A percentile compares a stretch with the other conserved stretches of the same genome.
phyloP scores from a whole-genome alignment of 2,329 filamentous ascomycete genomes.

The Pyricularia pennisetigena region DNA sequence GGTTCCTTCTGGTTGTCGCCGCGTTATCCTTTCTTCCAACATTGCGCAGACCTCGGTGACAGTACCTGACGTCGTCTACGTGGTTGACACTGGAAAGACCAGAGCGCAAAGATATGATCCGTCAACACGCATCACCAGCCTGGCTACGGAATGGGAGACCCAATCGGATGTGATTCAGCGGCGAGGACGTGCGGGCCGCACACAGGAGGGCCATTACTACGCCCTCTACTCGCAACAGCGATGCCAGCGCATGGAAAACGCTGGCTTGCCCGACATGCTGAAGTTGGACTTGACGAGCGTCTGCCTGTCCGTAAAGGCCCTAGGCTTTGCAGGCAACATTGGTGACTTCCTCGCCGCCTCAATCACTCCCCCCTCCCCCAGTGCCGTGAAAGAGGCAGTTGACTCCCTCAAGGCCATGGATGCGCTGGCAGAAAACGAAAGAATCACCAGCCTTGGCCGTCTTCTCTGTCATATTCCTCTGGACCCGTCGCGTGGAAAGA shows the following conservation, averaged over 20 bases:
- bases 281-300: not conserved
- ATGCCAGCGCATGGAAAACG: not conserved
- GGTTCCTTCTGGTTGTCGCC: not conserved
- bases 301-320: not conserved
- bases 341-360: not conserved
- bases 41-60: not conserved
- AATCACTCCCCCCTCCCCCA: not conserved
- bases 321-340: not conserved
- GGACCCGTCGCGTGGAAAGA: not conserved
- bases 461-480: not conserved
- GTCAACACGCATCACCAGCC: not conserved
- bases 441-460: not conserved
- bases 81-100: not conserved
- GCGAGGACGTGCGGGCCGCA: not conserved
- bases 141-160: not conserved
- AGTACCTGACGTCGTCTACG: not conserved
- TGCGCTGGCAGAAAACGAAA: not conserved
- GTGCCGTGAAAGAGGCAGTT: not conserved
- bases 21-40: not conserved
- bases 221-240: not conserved
- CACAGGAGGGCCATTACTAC: not conserved
- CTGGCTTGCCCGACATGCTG: not conserved
- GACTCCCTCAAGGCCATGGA: not conserved
- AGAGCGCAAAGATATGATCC: not conserved
- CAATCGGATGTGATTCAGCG: not conserved